Percentiles rank a stretch among this genome's conserved stretches.
Conservation (phyloP, 495 filamentous ascomycete genomes). For the Amorphotheca resinae region DNA sequence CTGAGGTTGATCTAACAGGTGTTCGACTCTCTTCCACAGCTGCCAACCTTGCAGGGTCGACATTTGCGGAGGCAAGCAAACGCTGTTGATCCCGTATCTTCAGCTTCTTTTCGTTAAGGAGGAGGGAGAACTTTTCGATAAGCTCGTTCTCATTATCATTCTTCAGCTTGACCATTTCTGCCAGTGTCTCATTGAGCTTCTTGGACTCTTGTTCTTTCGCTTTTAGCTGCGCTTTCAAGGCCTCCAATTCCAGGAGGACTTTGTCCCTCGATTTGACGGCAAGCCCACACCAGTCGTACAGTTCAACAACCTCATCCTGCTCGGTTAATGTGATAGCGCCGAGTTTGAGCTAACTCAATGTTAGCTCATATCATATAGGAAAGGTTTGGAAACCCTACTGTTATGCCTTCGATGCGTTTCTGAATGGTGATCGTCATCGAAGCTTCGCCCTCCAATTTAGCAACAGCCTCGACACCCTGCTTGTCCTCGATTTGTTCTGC, state of each 20-base stretch:
- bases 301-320: slow-evolving; percentile 50
- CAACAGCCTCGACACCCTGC: slow-evolving; percentile 24
- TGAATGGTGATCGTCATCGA: slow-evolving; percentile 40
- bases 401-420: slow-evolving; percentile 44
- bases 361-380: background rate
- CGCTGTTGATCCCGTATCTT: slow-evolving; percentile 78
- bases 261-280: slow-evolving; percentile 25
- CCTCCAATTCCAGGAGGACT: slow-evolving; percentile 29
- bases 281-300: slow-evolving; percentile 60
- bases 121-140: slow-evolving; percentile 53
- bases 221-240: slow-evolving; percentile 32
- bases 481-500: slow-evolving; percentile 9
- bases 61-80: slow-evolving; percentile 34
- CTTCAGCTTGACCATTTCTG: slow-evolving; percentile 54
- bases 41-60: slow-evolving; percentile 7
- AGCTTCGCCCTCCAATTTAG: slow-evolving; percentile 23
- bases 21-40: slow-evolving; percentile 10
- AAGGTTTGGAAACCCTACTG: slow-evolving; percentile 23
- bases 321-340: slow-evolving; percentile 50
- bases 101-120: slow-evolving; percentile 83
- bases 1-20: slow-evolving; percentile 7
- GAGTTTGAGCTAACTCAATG: slow-evolving; percentile 46
- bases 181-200: slow-evolving; percentile 43
- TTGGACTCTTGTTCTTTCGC: slow-evolving; percentile 35
- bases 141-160: slow-evolving; percentile 56